Percentiles rank a stretch among this genome's conserved stretches.
Evolutionary conservation across 768 basidiomycete species (phyloP).

Genomic region (Pholiota microspora): DNA sequence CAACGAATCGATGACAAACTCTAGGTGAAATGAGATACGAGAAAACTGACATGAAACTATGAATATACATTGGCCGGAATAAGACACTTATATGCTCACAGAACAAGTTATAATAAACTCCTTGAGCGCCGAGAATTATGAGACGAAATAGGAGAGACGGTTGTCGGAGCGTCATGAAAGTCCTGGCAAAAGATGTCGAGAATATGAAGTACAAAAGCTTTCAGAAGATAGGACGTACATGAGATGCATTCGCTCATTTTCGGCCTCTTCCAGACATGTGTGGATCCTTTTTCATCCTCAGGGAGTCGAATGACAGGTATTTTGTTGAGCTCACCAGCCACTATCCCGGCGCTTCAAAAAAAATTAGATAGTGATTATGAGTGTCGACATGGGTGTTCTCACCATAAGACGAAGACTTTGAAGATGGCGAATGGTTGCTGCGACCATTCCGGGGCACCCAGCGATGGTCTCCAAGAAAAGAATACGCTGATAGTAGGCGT

Average conservation of each 20-base stretch:
- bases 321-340: conserved; percentile 38
- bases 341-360: conserved; percentile 48
- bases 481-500: too few relatives aligned
- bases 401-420: conserved; percentile 88
- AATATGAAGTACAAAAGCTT: neutral
- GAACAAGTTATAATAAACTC: conserved; percentile 87
- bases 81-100: conserved; percentile 45
- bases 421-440: conserved; percentile 83
- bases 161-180: conserved; percentile 89
- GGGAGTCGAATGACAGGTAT: conserved; percentile 23
- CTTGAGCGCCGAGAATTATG: conserved; percentile 87
- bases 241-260: conserved; percentile 96
- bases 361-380: neutral
- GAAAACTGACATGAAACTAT: conserved; percentile 47
- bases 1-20: conserved; percentile 89
- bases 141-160: conserved; percentile 81
- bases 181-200: conserved; percentile 52
- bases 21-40: conserved; percentile 75
- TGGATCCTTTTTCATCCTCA: conserved; percentile 79
- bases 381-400: conserved; percentile 17
- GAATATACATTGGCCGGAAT: too few relatives aligned
- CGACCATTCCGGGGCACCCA: conserved; percentile 98
- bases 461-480: conserved; percentile 83
- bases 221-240: conserved; percentile 53
- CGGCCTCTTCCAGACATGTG: conserved; percentile 89